Conservation (phyloP, 805 yeast species). For the Candida fluviatilis region DNA sequence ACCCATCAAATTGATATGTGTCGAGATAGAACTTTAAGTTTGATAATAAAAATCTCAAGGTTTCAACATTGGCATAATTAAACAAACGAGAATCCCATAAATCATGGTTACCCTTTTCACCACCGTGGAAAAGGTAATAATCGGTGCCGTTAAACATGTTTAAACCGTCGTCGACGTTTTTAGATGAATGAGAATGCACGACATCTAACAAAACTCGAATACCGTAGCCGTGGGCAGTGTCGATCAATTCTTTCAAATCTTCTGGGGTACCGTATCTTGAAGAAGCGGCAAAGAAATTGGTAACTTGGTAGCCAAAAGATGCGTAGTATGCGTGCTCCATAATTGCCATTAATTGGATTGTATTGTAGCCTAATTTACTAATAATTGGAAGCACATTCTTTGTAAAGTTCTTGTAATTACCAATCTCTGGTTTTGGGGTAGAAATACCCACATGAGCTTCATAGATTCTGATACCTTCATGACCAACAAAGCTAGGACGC, state of each 20-base stretch:
- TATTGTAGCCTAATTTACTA: slow-evolving; percentile 80
- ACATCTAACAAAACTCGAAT: slow-evolving; percentile 84
- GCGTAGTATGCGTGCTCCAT: slow-evolving; percentile 99
- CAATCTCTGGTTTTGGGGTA: slow-evolving; percentile 81
- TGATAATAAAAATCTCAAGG: slow-evolving; percentile 76
- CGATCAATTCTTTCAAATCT: slow-evolving; percentile 84
- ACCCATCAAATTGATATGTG: slow-evolving; percentile 86
- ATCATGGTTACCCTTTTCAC: slow-evolving; percentile 83
- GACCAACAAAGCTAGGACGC: slow-evolving; percentile 53
- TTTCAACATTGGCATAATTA: slow-evolving; percentile 89
- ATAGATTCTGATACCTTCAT: slow-evolving; percentile 64
- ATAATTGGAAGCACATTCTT: slow-evolving; percentile 77
- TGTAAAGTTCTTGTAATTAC: slow-evolving; percentile 83
- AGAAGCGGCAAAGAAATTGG: slow-evolving; percentile 84
- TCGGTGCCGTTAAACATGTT: slow-evolving; percentile 94
- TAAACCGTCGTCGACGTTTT: slow-evolving; percentile 89
- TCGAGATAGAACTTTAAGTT: slow-evolving; percentile 83
- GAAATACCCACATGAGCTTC: slow-evolving; percentile 97
- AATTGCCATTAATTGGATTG: slow-evolving; percentile 93
- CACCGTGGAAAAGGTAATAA: slow-evolving; percentile 89
- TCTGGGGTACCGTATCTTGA: slow-evolving; percentile 96
- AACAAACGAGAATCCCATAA: slow-evolving; percentile 96
- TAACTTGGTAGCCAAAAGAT: slow-evolving; percentile 95
- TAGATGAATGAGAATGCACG: slow-evolving; percentile 95
- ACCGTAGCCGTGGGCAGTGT: slow-evolving; percentile 86